Conservation (phyloP, 192 early-diverging fungal species). For the Kickxella alabastrina region DNA sequence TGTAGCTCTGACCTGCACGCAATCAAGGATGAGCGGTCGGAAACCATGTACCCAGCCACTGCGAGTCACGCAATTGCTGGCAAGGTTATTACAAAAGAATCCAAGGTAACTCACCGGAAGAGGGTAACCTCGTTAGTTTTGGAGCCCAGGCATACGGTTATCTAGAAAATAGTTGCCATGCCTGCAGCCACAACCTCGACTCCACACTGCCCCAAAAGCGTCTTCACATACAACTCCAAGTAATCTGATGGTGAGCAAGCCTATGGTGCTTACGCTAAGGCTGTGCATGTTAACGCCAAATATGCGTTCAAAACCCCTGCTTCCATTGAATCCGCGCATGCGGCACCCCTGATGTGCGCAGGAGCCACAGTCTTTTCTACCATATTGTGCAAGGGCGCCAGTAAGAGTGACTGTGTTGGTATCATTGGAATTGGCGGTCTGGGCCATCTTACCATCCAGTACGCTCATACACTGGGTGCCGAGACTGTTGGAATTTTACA, state of each 20-base stretch:
- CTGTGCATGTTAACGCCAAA: conserved; percentile 55
- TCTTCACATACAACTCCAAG: conserved; percentile 54
- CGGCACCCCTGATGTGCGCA: conserved; percentile 77
- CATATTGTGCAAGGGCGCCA: conserved; percentile 57
- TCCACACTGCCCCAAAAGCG: conserved; percentile 44
- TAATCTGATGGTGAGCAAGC: conserved; percentile 54
- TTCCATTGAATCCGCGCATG: conserved; percentile 51
- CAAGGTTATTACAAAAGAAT: conserved; percentile 56
- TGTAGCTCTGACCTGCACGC: conserved; percentile 78
- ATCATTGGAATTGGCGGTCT: conserved; percentile 82
- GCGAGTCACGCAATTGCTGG: conserved; percentile 72
- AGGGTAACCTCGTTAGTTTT: conserved; percentile 65
- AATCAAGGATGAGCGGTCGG: conserved; percentile 58
- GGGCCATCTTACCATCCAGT: conserved; percentile 70
- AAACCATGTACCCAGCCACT: conserved; percentile 44
- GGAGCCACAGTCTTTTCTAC: conserved; percentile 75
- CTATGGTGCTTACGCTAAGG: conserved; percentile 60
- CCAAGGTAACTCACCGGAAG: conserved; percentile 47
- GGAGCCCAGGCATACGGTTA: conserved; percentile 64
- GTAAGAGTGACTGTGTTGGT: conserved; percentile 61
- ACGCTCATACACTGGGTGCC: conserved; percentile 50
- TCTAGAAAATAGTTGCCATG: conserved; percentile 48
- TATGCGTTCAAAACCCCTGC: conserved; percentile 67
- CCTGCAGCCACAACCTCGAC: conserved; percentile 50
- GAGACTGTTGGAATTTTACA: conserved; percentile 57